Conservation (phyloP, 805 yeast species). For the Kodamaea nitidulidarum region DNA sequence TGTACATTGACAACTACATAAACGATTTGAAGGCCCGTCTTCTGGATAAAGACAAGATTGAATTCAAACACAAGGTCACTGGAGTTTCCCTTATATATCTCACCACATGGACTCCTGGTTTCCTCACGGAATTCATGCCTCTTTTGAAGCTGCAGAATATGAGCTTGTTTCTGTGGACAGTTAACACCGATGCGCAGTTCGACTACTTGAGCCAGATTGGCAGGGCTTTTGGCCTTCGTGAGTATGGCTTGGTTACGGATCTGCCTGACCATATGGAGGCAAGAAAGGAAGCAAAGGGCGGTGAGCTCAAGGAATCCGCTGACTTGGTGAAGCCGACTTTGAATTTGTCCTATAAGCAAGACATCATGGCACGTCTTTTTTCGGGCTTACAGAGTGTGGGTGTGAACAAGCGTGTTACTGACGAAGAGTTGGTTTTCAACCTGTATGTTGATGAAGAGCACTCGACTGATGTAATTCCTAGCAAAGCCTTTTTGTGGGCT, state of each 20-base stretch:
- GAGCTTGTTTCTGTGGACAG: constrained; percentile 38
- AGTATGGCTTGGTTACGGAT: constrained; percentile 37
- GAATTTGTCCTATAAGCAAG: constrained; percentile 6
- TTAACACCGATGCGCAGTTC: constrained; percentile 33
- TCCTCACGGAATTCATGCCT: constrained; percentile 35
- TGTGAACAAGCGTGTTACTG: constrained; percentile 2
- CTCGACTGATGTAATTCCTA: neutral
- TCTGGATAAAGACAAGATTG: constrained; percentile 13
- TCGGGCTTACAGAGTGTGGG: neutral
- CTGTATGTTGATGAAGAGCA: constrained; percentile 6
- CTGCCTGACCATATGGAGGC: constrained; percentile 32
- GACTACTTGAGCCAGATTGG: constrained; percentile 30
- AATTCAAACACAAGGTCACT: constrained; percentile 23
- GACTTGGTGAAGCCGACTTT: constrained; percentile 2
- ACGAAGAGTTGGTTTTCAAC: constrained; percentile 8
- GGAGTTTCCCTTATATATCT: constrained; percentile 38
- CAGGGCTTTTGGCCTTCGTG: constrained; percentile 18
- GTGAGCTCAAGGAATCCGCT: constrained; percentile 2
- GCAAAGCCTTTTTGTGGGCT: constrained; percentile 2
- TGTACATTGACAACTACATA: constrained; percentile 23
- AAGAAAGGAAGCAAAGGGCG: constrained; percentile 8
- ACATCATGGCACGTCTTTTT: constrained; percentile 3
- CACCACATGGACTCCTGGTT: constrained; percentile 35
- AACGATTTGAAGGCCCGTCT: constrained; percentile 8
- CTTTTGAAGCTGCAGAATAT: constrained; percentile 28